Evolutionary conservation across 176 grass and related monocot genomes (phyloP).

Genomic region (Rhynchospora breviuscula): DNA sequence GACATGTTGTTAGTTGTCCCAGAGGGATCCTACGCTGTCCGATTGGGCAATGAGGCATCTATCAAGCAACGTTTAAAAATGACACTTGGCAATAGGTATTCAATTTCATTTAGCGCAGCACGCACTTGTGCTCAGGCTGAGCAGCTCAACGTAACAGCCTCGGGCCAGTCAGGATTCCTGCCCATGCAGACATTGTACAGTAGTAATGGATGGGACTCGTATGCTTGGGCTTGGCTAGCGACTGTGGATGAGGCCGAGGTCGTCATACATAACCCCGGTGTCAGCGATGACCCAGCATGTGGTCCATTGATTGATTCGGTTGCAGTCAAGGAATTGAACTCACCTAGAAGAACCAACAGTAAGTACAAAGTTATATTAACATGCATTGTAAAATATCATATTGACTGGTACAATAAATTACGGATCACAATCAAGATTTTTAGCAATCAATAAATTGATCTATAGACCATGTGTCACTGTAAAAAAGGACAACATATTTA

Average conservation of each 20-base stretch:
- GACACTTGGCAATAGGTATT: slow-evolving; percentile 40
- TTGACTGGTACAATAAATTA: neutral
- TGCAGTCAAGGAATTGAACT: slow-evolving; percentile 54
- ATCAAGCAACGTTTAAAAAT: slow-evolving; percentile 49
- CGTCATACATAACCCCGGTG: slow-evolving; percentile 74
- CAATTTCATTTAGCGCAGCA: slow-evolving; percentile 77
- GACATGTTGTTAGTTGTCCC: slow-evolving; percentile 80
- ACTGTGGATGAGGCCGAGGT: slow-evolving; percentile 36
- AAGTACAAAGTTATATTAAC: neutral
- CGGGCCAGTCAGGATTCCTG: slow-evolving; percentile 46
- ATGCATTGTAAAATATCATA: neutral
- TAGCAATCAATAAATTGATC: neutral
- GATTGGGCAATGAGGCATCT: slow-evolving; percentile 81
- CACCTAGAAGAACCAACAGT: slow-evolving; percentile 59
- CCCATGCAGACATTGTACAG: slow-evolving; percentile 91
- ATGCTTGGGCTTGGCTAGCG: slow-evolving; percentile 73
- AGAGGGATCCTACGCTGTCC: slow-evolving; percentile 66
- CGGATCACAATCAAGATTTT: neutral
- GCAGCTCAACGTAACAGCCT: slow-evolving; percentile 65
- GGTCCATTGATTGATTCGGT: slow-evolving; percentile 81
- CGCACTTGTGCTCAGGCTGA: slow-evolving; percentile 80
- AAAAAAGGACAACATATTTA: neutral
- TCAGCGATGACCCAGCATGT: slow-evolving; percentile 68
- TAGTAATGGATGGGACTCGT: slow-evolving; percentile 93
- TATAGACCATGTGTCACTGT: neutral